Evolutionary conservation across 2,329 filamentous ascomycete genomes (phyloP), one percentile per base, ranked within the genome.

Genomic region (Arthrobotrys pseudoclavata): DNA sequence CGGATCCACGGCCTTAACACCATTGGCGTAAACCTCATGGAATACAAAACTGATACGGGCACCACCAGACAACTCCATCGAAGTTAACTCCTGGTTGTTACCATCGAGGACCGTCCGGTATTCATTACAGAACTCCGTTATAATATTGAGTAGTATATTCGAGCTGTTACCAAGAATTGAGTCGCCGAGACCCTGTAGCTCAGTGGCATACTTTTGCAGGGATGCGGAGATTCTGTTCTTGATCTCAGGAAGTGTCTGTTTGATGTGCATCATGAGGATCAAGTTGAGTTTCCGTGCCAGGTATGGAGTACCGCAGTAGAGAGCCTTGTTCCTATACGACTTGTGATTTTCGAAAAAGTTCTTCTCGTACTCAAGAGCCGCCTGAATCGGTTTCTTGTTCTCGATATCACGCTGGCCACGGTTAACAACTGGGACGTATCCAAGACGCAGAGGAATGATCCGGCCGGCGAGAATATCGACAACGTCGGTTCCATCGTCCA

Each of bases 201-300:
- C 96, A 48, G 89, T 85, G 3, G 89, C 87, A 85, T 99, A 99
- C 84, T 99, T 99, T 83, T 94, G 91, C 76, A 99, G 87, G 13
- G 95, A 97, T 80, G 92, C 92, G n/a, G 92, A 89, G 81, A 99
- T 99, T 79, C 96, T 92, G 13, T 92, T 93, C 86, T 99, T 99
- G 87, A 99, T 99, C 83, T 99, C 96, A 47, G 96, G 96, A 13
- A 99, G 89, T 0, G 96, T 99, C 86, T 99, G 95, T 86, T 99
- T 99, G 87, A 99, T 99, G 87, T 99, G 96, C 96, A 99, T 99
- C 95, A 99, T 98, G 81, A 99, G 88, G 83, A 99, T 98, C 88
- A 99, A 87, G 85, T 99, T 99, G 77, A 99, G 89, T 86, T 99
- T 99, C 81, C 95, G 91, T 3, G 96, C 96, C 76, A 99, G 87